A percentile compares a stretch with the other conserved stretches of the same genome.
These are phyloP conservation scores for Aspergillus eucalypticola DNA, from an alignment of 2,329 filamentous ascomycete species.

Conservation along the genomic window DNA sequence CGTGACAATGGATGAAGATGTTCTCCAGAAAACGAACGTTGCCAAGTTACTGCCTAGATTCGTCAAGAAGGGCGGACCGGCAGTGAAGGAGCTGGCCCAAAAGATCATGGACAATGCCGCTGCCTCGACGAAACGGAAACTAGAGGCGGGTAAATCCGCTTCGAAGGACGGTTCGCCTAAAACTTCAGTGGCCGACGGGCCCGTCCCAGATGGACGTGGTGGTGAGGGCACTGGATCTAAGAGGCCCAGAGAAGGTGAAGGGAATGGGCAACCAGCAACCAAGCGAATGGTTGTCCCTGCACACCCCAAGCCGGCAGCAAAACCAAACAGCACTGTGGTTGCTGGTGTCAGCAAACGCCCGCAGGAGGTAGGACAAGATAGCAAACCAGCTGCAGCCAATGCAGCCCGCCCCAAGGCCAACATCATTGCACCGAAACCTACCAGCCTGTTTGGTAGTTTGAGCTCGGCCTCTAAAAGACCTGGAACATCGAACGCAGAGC, in stretches of 20 bases:
- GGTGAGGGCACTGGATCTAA: constrained; percentile 38
- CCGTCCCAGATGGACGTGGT: constrained; percentile 18
- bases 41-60: constrained; percentile 59
- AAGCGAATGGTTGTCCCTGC: constrained; percentile 42
- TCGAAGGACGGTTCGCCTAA: constrained; percentile 40
- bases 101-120: constrained; percentile 54
- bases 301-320: constrained; percentile 35
- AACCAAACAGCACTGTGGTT: constrained; percentile 24
- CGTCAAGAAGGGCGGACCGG: constrained; percentile 60
- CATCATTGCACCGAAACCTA: constrained; percentile 45
- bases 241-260: constrained; percentile 42
- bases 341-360: constrained; percentile 32
- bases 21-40: constrained; percentile 61
- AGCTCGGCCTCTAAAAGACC: constrained; percentile 53
- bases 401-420: constrained; percentile 40
- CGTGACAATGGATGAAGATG: constrained; percentile 58
- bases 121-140: constrained; percentile 47
- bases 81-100: constrained; percentile 57
- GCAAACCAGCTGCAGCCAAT: constrained; percentile 32
- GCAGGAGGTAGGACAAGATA: constrained; percentile 26
- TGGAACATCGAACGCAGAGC: constrained; percentile 52
- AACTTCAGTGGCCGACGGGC: constrained; percentile 12
- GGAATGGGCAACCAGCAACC: constrained; percentile 34
- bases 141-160: constrained; percentile 38
- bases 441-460: constrained; percentile 49